Conservation (phyloP, 495 filamentous ascomycete species). For the Staphylotrichum tortipilum region DNA sequence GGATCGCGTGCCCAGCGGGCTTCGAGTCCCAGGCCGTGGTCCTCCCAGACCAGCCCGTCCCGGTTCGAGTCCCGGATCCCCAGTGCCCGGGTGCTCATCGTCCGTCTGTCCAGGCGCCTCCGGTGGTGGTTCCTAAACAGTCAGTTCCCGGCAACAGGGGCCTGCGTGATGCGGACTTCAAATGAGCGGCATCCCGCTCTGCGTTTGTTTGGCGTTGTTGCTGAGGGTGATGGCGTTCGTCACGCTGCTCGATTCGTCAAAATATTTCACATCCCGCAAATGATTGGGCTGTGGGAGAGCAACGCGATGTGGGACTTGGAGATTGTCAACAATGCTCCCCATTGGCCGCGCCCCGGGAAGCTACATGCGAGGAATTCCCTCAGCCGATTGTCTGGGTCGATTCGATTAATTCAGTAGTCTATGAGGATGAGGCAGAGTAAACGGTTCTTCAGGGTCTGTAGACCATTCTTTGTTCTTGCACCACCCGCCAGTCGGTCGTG, state of each 20-base stretch:
- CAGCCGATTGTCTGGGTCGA: too few species aligned
- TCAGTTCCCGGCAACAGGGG: background rate
- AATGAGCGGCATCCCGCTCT: background rate
- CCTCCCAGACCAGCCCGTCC: slow-evolving; percentile 23
- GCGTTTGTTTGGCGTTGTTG: background rate
- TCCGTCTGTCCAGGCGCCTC: too few species aligned
- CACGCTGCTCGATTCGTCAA: background rate
- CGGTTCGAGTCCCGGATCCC: slow-evolving; percentile 17
- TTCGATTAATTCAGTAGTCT: too few species aligned
- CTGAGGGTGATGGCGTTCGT: background rate
- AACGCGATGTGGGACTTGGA: background rate
- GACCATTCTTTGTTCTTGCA: too few species aligned
- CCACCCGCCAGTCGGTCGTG: too few species aligned
- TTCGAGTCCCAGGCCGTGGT: slow-evolving; percentile 16
- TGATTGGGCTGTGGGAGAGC: background rate
- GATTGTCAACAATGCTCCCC: background rate
- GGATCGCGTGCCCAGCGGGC: slow-evolving; percentile 26
- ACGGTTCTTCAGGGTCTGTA: too few species aligned
- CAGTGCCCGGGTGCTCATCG: background rate
- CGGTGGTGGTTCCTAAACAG: too few species aligned
- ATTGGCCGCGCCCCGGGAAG: too few species aligned
- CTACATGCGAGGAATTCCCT: too few species aligned
- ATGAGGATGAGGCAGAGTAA: too few species aligned
- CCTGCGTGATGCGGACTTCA: background rate
- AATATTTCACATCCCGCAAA: background rate